Base-by-base conservation (phyloP, 495 filamentous ascomycete genomes). In the Polyplosphaeria fusca region DNA sequence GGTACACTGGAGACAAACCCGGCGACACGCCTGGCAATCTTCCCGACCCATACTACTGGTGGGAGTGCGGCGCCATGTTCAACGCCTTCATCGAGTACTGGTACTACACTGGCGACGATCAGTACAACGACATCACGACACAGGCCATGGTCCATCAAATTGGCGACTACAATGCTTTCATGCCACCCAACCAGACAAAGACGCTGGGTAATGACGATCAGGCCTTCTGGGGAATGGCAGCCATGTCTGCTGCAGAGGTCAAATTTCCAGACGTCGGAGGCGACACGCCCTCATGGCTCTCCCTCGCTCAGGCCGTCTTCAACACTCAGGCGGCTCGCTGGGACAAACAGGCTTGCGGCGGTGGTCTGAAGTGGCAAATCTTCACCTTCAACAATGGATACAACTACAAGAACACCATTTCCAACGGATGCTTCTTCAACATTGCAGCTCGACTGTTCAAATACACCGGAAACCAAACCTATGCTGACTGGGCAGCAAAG, bases 331-430 rank as follows among this genome's bases (percentile, higher is more conserved):
- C 72, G n/a, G 55, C 63, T 5, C 77, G 87, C n/a, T 94, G 88
- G 88, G 79, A 91, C 55, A 71, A 73, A 14, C 59, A 61, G 0
- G 79, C 75, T 1, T 96, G 91, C 68, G 76, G 77, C 39, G 91
- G 91, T 39, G 91, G 91, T 1, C 71, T 95, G 46, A 77, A 84
- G 52, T 95, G 91, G 91, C 89, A 95, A 72, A 86, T 94, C 55
- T 89, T 82, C 70, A 76, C 80, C 7, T 91, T 87, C 71, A 88
- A 91, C 73, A 82, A 74, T 22, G 91, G 91, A 9, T 94, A 86
- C 69, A 79, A 81, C 59, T 90, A 86, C 71, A 90, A 91, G 68
- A 91, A 92, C 73, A 78, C 81, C 25, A 84, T 89, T 44, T 85
- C 86, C 32, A 89, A 89, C 68, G 88, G 86, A 4, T 82, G 82